These are phyloP conservation scores for Dictyostelium brefeldianum DNA, from an alignment of 78 protist genomes.

Conservation along the genomic window DNA sequence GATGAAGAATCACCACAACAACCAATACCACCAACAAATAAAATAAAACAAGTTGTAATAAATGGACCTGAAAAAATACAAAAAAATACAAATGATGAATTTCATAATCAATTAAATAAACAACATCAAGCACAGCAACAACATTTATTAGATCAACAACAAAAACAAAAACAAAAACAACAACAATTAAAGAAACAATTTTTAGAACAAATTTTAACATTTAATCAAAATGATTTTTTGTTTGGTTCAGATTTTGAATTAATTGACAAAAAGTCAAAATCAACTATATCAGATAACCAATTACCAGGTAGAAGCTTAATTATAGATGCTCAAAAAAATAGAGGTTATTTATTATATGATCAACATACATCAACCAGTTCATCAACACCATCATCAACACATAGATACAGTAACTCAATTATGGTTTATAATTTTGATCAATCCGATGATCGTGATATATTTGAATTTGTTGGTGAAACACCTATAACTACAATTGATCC, in stretches of 20 bases:
- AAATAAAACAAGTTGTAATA: neutral
- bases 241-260: neutral
- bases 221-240: constrained; percentile 3
- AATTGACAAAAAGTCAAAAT: neutral
- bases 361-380: neutral
- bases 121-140: neutral
- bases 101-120: neutral
- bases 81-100: neutral
- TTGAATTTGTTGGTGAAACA: constrained; percentile 23
- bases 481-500: neutral
- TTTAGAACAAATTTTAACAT: neutral
- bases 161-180: neutral
- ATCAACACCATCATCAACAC: neutral
- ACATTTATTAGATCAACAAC: neutral
- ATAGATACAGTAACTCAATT: constrained; percentile 1
- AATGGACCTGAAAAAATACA: neutral
- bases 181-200: neutral
- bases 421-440: neutral
- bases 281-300: neutral
- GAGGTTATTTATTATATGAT: constrained; percentile 43
- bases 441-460: neutral
- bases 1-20: neutral
- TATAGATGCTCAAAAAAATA: constrained; percentile 16
- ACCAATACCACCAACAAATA: neutral
- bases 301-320: constrained; percentile 51